phyloP scores from a whole-genome alignment of 306 rosid genomes.

The Senna siamea region DNA sequence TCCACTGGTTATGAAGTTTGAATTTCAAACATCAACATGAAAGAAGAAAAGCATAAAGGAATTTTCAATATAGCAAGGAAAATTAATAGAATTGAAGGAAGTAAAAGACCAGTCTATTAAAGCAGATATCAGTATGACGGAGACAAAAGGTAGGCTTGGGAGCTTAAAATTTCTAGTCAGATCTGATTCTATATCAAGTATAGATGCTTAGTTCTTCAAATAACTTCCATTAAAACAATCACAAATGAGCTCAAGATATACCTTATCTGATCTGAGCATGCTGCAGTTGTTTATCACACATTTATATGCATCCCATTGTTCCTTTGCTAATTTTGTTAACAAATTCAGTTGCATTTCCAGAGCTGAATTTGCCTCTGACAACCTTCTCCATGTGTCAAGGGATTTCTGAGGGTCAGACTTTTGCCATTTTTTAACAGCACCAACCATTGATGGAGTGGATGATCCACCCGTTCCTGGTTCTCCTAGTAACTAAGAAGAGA shows the following conservation, averaged over 20 bases:
- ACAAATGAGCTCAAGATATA: constrained; percentile 40
- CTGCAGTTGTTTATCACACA: constrained; percentile 65
- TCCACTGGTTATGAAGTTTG: constrained; percentile 71
- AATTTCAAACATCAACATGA: constrained; percentile 39
- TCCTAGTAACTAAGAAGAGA: constrained; percentile 73
- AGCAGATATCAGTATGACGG: constrained; percentile 23
- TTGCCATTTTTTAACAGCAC: constrained; percentile 96
- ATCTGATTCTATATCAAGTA: not conserved
- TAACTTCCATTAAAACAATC: constrained; percentile 27
- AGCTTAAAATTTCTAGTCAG: constrained; percentile 1
- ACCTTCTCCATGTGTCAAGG: constrained; percentile 76
- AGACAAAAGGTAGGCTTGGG: constrained; percentile 1
- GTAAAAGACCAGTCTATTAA: constrained; percentile 20
- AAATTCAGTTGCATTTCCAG: constrained; percentile 70
- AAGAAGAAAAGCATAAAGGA: constrained; percentile 9
- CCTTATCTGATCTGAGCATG: constrained; percentile 75
- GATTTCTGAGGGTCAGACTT: constrained; percentile 81
- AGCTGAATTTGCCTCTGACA: constrained; percentile 75
- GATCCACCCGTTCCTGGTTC: constrained; percentile 99
- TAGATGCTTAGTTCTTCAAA: constrained; percentile 20
- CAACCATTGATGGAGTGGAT: constrained; percentile 98
- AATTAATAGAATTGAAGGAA: constrained; percentile 4
- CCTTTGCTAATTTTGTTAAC: constrained; percentile 69
- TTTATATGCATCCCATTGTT: constrained; percentile 86
- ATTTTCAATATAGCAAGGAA: constrained; percentile 11